Base-by-base conservation (phyloP, 1,284 basidiomycete genomes). In the Phellinidium pouzarii region DNA sequence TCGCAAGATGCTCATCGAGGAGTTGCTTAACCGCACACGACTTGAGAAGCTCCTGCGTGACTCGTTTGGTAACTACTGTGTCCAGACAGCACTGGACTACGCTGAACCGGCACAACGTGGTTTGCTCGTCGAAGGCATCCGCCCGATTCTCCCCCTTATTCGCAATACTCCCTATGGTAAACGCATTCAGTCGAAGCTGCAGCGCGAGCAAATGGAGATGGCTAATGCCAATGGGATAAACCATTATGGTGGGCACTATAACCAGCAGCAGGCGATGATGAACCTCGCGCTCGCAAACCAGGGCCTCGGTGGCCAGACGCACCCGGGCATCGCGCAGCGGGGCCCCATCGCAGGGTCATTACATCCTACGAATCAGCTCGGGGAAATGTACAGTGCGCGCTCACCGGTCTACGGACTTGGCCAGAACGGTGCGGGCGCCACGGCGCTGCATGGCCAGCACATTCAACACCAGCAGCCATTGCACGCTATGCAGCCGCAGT, bases 161-260 rank as follows among this genome's bases (percentile, higher is more conserved):
- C 87, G 94, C 63, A 97, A 96, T 71, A 97, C 94, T 3, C 94
- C 94, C 3, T 97, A 97, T 64, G 94, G 94, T 62, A 97, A 97
- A 75, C 87, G 94, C 50, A 97, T 97, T 63, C 94, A 96, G 71
- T 94, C 92, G 74, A 96, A 96, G 73, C 76, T 97, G 52, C 92
- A 95, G 69, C 88, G 92, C 52, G 91, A 94, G 71, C 89, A 92
- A 65, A 76, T 84, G 70, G 87, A 90, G 20, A 37, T 50, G 4
- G 68, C 68, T 23, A 64, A 61, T 54, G 67, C 68, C 27, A 65
- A 62, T 53, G 64, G 65, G 41, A 57, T 58, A 29, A 50, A 57
- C 60, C 80, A 77, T 59, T 85, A 75, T 58, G 68, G 69, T 31
- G 62, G 61, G 26, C 60, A 60, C 14, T 54, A 70, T 46, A 75